These are phyloP conservation scores for Beauveria brongniartii DNA, from an alignment of 2,329 filamentous ascomycete genomes.

Conservation along the genomic window DNA sequence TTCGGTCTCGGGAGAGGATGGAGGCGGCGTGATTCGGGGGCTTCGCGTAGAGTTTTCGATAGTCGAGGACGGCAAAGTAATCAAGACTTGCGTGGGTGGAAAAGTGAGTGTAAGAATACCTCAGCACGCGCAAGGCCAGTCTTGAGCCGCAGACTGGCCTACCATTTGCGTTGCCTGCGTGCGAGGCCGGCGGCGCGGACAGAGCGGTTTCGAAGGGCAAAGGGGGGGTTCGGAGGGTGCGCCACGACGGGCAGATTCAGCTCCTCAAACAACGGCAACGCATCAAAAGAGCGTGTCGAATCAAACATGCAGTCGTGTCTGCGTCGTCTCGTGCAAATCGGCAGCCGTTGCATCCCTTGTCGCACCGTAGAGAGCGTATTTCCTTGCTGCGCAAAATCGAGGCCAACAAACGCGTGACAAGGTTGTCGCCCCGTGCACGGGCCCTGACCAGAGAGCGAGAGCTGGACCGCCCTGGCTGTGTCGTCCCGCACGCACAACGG, in stretches of 20 bases:
- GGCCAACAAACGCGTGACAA: constrained; percentile 9
- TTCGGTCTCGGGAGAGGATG: background rate
- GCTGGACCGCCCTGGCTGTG: no score
- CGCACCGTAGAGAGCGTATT: background rate
- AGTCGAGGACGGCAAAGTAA: no score
- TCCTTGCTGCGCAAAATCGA: constrained; percentile 5
- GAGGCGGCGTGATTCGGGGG: background rate
- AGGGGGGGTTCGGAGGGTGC: background rate
- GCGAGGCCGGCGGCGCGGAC: background rate
- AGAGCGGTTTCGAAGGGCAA: background rate
- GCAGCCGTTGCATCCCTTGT: background rate
- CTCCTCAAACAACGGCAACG: background rate
- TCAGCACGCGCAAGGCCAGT: background rate
- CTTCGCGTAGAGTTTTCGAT: background rate
- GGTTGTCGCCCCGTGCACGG: constrained; percentile 5
- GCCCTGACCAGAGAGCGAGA: background rate
- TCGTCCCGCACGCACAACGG: background rate
- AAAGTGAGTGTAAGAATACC: background rate
- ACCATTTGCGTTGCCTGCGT: constrained; percentile 3
- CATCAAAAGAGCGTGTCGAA: background rate
- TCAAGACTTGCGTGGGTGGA: background rate
- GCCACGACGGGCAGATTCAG: background rate
- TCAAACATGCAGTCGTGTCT: background rate
- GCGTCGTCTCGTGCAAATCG: background rate
- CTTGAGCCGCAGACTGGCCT: background rate